Conservation (phyloP, 2,329 filamentous ascomycete genomes). For the Aspergillus ibericus region DNA sequence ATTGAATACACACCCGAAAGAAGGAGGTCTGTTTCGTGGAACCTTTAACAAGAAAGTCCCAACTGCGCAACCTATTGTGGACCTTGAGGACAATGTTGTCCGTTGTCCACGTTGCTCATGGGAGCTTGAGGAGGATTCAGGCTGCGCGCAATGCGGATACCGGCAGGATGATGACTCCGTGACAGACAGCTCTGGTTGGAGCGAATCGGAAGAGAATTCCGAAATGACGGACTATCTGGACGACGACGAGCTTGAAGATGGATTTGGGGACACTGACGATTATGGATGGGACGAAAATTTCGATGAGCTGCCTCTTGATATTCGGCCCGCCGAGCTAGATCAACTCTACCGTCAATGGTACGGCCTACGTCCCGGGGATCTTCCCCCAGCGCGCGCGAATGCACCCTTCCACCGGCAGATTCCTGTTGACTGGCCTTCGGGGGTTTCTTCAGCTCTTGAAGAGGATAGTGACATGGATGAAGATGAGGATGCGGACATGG, state of each 20-base stretch:
- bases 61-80: constrained; percentile 49
- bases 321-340: constrained; percentile 16
- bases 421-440: constrained; percentile 1
- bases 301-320: constrained; percentile 12
- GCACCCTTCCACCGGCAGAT: not conserved
- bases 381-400: not conserved
- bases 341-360: constrained; percentile 3
- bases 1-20: constrained; percentile 49
- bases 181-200: constrained; percentile 42
- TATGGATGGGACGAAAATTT: constrained; percentile 20
- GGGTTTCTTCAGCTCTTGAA: constrained; percentile 10
- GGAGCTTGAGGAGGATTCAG: constrained; percentile 61
- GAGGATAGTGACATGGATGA: constrained; percentile 26
- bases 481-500: constrained; percentile 34
- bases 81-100: constrained; percentile 60
- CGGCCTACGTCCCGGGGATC: not conserved
- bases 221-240: constrained; percentile 46
- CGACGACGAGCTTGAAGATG: constrained; percentile 29
- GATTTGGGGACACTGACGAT: constrained; percentile 32
- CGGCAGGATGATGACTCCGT: constrained; percentile 47
- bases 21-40: constrained; percentile 64
- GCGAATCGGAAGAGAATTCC: constrained; percentile 44
- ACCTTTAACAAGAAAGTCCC: constrained; percentile 47
- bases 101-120: constrained; percentile 63
- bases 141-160: constrained; percentile 58